These are phyloP conservation scores for Tricholoma hemisulphureum DNA, from an alignment of 768 basidiomycete genomes.

Conservation along the genomic window DNA sequence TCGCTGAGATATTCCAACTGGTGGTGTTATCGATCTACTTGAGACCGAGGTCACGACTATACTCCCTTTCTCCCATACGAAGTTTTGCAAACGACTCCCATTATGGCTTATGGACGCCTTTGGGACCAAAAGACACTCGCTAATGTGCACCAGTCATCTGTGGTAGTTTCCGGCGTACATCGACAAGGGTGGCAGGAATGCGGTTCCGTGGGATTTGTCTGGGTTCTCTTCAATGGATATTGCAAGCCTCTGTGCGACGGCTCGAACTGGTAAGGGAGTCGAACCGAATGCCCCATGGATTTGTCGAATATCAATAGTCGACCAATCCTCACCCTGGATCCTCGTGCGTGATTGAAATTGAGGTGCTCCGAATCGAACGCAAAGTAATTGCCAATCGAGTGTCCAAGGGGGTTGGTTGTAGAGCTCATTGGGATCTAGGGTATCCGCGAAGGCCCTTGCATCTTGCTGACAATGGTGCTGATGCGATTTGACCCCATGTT, in stretches of 20 bases:
- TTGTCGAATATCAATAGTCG: background rate
- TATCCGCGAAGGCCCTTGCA: background rate
- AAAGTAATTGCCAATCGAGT: conserved; percentile 51
- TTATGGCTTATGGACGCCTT: conserved; percentile 60
- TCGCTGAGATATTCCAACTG: conserved; percentile 62
- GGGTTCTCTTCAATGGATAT: conserved; percentile 45
- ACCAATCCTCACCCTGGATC: conserved; percentile 25
- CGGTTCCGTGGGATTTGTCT: conserved; percentile 44
- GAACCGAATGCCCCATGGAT: conserved; percentile 47
- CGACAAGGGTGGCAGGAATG: conserved; percentile 25
- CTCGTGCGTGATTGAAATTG: conserved; percentile 60
- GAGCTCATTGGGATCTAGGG: conserved; percentile 8
- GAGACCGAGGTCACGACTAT: conserved; percentile 42
- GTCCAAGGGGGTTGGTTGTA: conserved; percentile 50
- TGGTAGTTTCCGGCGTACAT: conserved; percentile 45
- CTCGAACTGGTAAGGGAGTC: conserved; percentile 43
- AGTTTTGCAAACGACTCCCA: conserved; percentile 60
- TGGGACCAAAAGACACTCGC: conserved; percentile 50
- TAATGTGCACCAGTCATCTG: conserved; percentile 44
- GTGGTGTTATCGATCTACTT: too few species aligned
- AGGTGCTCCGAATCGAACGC: conserved; percentile 58
- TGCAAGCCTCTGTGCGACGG: conserved; percentile 36
- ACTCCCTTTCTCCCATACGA: conserved; percentile 61
- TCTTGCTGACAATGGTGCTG: background rate
- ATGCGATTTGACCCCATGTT: background rate